Conservation (phyloP, 169 alveolate genomes). For the Plasmodium gonderi region DNA sequence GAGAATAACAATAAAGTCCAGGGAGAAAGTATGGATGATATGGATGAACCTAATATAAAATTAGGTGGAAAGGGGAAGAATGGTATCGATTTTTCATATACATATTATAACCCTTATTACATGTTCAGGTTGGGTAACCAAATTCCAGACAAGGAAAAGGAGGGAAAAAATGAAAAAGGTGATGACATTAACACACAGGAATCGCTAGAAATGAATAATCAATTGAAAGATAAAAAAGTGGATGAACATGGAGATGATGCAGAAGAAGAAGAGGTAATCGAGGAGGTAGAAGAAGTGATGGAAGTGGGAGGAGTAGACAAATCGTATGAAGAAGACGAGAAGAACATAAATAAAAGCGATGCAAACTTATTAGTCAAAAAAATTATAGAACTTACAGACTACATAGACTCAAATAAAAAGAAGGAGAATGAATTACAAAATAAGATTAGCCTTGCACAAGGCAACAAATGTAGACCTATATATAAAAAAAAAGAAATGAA, state of each 20-base stretch:
- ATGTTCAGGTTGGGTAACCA: conserved; percentile 5
- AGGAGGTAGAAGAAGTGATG: background rate
- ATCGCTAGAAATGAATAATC: too few relatives aligned
- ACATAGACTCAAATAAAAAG: background rate
- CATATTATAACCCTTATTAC: conserved; percentile 44
- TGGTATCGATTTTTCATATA: background rate
- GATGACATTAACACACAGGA: background rate
- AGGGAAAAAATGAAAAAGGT: background rate
- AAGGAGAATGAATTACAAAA: background rate
- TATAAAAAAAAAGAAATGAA: conserved; percentile 46
- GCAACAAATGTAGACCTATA: conserved; percentile 14
- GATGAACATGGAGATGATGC: background rate
- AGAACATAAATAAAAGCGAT: background rate
- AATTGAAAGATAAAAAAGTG: background rate
- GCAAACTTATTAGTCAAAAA: background rate
- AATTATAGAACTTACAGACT: background rate
- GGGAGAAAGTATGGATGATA: background rate
- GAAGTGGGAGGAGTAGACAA: background rate
- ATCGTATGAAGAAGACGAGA: background rate
- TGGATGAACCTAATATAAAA: background rate
- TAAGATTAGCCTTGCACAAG: background rate
- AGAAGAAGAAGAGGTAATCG: background rate
- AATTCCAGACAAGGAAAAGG: background rate
- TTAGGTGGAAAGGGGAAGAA: background rate
- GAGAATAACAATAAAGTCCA: background rate